Conservation (phyloP, 495 filamentous ascomycete genomes). For the Aspergillus diversus region DNA sequence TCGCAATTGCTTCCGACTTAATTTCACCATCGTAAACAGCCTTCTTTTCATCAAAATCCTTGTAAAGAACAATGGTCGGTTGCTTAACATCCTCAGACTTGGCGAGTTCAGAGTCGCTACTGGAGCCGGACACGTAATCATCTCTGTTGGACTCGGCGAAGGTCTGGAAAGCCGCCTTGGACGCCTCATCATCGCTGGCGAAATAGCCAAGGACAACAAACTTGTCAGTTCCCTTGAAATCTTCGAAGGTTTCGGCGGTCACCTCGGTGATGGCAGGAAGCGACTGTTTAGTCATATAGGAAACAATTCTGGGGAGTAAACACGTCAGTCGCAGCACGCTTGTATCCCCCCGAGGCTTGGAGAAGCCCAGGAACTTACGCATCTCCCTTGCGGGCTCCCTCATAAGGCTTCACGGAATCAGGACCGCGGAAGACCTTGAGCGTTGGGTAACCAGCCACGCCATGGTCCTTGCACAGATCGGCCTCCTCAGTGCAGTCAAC, state of each 20-base stretch:
- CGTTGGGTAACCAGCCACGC: constrained; percentile 96
- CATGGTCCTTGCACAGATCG: constrained; percentile 85
- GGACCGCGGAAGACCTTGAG: constrained; percentile 97
- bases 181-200: constrained; percentile 78
- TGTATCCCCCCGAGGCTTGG: not conserved
- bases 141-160: constrained; percentile 87
- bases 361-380: constrained; percentile 62
- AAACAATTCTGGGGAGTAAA: constrained; percentile 71
- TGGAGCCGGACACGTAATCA: constrained; percentile 87
- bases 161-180: constrained; percentile 76
- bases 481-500: constrained; percentile 95
- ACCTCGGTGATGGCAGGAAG: constrained; percentile 88
- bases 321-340: not conserved
- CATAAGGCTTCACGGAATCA: constrained; percentile 82
- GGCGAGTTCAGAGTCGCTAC: constrained; percentile 79
- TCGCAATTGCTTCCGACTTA: constrained; percentile 71
- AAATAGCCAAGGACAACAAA: constrained; percentile 92
- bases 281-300: constrained; percentile 99
- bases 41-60: constrained; percentile 98
- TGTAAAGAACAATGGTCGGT: constrained; percentile 93
- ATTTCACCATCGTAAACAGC: constrained; percentile 78
- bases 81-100: constrained; percentile 85
- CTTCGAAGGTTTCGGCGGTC: constrained; percentile 77
- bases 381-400: constrained; percentile 85
- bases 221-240: constrained; percentile 98